Evolutionary conservation across 441 rosid genomes (phyloP).

Genomic region (Iberis amara): DNA sequence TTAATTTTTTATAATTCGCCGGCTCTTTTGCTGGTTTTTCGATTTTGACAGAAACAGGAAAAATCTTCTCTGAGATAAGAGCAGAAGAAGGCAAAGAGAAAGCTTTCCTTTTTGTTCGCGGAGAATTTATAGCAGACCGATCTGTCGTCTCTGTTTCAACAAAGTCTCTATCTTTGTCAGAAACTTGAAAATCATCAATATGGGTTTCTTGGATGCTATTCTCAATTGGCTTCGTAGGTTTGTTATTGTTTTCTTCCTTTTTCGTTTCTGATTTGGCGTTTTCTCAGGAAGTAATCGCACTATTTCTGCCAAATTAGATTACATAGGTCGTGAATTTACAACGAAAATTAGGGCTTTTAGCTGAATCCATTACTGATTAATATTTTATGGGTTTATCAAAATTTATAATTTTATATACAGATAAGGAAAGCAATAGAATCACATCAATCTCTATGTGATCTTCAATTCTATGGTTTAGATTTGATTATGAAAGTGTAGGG

Average conservation of each 20-base stretch:
- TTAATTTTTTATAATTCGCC: conserved; percentile 23
- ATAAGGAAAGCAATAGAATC: background rate
- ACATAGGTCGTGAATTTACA: background rate
- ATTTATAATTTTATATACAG: background rate
- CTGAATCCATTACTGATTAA: background rate
- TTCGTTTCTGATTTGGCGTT: background rate
- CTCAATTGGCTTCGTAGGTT: conserved; percentile 80
- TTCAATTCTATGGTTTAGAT: background rate
- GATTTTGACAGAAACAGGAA: background rate
- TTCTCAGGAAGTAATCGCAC: background rate
- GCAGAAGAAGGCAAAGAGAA: conserved; percentile 4
- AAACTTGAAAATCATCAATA: conserved; percentile 25
- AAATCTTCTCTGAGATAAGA: conserved; percentile 18
- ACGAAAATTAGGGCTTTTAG: conserved; percentile 7
- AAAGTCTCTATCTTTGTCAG: conserved; percentile 25
- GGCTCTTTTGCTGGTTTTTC: conserved; percentile 24
- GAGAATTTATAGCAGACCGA: conserved; percentile 24
- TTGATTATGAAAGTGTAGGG: background rate
- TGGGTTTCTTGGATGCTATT: conserved; percentile 67
- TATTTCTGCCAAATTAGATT: background rate
- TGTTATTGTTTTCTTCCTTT: background rate
- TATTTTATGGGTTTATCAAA: background rate
- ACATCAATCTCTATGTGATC: background rate
- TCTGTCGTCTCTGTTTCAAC: conserved; percentile 18
- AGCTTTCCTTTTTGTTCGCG: too few relatives aligned